Conservation (phyloP, 495 filamentous ascomycete genomes). For the Aspergillus coremiiformis region DNA sequence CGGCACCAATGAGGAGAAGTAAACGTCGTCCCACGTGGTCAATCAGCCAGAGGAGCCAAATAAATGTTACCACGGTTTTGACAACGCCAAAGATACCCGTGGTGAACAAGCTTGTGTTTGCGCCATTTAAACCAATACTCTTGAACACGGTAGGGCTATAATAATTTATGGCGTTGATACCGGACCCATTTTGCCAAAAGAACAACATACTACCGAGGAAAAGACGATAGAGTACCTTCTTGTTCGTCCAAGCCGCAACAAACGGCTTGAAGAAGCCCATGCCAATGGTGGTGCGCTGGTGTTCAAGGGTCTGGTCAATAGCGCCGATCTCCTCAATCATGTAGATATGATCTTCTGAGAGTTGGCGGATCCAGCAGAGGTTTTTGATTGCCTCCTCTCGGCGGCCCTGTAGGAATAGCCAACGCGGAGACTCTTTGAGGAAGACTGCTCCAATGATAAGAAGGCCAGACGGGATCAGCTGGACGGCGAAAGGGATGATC, state of each 20-base stretch:
- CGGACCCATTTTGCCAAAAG: slow-evolving; percentile 60
- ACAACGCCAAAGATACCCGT: slow-evolving; percentile 50
- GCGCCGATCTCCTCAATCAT: slow-evolving; percentile 59
- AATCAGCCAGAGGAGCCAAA: slow-evolving; percentile 63
- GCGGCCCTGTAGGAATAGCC: slow-evolving; percentile 43
- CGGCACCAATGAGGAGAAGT: slow-evolving; percentile 64
- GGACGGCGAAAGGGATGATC: slow-evolving; percentile 51
- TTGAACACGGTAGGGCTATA: slow-evolving; percentile 55
- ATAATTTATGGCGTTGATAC: slow-evolving; percentile 67
- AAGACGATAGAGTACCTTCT: slow-evolving; percentile 56
- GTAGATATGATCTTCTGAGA: slow-evolving; percentile 53
- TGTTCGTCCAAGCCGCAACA: slow-evolving; percentile 44
- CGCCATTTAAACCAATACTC: slow-evolving; percentile 49
- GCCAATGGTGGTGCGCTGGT: slow-evolving; percentile 51
- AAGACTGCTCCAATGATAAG: slow-evolving; percentile 44
- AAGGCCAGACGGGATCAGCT: slow-evolving; percentile 46
- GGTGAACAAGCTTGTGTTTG: slow-evolving; percentile 43
- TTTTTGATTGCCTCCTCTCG: slow-evolving; percentile 52
- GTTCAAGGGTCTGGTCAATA: slow-evolving; percentile 56
- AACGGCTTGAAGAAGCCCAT: slow-evolving; percentile 66
- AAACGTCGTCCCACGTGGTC: slow-evolving; percentile 63
- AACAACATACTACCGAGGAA: slow-evolving; percentile 62
- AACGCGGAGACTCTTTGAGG: slow-evolving; percentile 51
- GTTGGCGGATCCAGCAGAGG: slow-evolving; percentile 58
- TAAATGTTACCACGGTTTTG: slow-evolving; percentile 50